These are phyloP conservation scores for Pichia paraexigua DNA, from an alignment of 805 yeast species.

Conservation along the genomic window DNA sequence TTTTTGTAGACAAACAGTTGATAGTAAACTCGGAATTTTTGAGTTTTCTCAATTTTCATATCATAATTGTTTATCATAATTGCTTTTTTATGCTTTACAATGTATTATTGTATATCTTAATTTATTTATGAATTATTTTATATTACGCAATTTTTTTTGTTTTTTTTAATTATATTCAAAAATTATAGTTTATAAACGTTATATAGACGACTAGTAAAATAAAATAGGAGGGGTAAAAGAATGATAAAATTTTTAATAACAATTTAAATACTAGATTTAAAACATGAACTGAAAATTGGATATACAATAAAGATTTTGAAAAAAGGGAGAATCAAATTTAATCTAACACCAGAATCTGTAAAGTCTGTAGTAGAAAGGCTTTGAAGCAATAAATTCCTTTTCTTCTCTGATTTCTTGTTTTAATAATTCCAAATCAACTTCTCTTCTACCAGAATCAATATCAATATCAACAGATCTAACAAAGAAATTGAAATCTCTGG, in stretches of 20 bases:
- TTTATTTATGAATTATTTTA: neutral
- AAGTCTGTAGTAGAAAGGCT: slow-evolving; percentile 38
- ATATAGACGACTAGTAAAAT: neutral
- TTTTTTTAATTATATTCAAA: neutral
- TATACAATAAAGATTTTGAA: neutral
- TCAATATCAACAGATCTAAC: slow-evolving; percentile 43
- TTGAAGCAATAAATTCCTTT: slow-evolving; percentile 36
- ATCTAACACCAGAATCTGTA: slow-evolving; percentile 48
- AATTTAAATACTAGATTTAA: neutral
- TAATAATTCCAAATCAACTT: slow-evolving; percentile 45
- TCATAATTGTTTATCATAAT: too few species aligned
- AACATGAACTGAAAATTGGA: neutral
- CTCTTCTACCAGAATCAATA: slow-evolving; percentile 55
- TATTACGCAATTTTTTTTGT: too few species aligned
- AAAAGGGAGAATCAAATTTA: neutral
- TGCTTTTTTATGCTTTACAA: neutral
- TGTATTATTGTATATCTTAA: neutral
- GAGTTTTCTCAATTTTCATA: neutral
- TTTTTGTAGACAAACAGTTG: neutral
- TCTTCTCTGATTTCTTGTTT: slow-evolving; percentile 51
- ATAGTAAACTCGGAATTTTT: too few species aligned
- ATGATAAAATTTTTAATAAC: neutral
- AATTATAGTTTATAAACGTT: neutral
- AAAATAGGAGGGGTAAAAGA: too few species aligned
- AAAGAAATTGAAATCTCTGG: slow-evolving; percentile 38